These are phyloP conservation scores for Hypoxylon sp. DNA, from an alignment of 2,329 filamentous ascomycete genomes.

Conservation along the genomic window DNA sequence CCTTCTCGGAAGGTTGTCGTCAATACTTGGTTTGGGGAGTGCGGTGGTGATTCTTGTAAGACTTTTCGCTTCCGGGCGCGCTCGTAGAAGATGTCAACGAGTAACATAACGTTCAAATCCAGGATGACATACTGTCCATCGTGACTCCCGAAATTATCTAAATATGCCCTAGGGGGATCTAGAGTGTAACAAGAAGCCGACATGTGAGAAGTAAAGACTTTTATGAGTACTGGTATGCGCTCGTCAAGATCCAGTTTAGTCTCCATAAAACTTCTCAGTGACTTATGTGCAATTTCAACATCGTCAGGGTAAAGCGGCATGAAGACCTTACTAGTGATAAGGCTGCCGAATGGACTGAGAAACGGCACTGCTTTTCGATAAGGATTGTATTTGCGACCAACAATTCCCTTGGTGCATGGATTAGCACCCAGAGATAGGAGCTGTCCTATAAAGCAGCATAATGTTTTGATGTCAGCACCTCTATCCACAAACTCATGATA, in stretches of 20 bases:
- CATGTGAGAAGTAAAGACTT: background rate
- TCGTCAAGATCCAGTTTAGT: conserved; percentile 2
- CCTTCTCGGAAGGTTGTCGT: background rate
- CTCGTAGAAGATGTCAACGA: background rate
- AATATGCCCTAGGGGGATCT: no score
- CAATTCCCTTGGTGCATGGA: background rate
- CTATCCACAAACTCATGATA: background rate
- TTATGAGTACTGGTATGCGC: conserved; percentile 7
- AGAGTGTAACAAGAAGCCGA: no score
- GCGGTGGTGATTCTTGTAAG: background rate
- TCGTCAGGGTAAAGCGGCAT: background rate
- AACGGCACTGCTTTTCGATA: background rate
- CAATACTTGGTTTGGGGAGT: background rate
- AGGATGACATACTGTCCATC: background rate
- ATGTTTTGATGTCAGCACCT: background rate
- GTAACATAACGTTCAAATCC: background rate
- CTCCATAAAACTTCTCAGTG: background rate
- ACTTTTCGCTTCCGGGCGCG: background rate
- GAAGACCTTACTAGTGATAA: background rate
- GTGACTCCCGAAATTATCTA: no score
- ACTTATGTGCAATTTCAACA: no score
- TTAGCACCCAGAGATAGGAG: background rate
- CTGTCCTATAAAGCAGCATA: background rate
- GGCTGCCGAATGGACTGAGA: background rate
- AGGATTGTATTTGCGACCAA: background rate